Conservation (phyloP, 2,329 filamentous ascomycete genomes). For the Tympanopsis confertula region DNA sequence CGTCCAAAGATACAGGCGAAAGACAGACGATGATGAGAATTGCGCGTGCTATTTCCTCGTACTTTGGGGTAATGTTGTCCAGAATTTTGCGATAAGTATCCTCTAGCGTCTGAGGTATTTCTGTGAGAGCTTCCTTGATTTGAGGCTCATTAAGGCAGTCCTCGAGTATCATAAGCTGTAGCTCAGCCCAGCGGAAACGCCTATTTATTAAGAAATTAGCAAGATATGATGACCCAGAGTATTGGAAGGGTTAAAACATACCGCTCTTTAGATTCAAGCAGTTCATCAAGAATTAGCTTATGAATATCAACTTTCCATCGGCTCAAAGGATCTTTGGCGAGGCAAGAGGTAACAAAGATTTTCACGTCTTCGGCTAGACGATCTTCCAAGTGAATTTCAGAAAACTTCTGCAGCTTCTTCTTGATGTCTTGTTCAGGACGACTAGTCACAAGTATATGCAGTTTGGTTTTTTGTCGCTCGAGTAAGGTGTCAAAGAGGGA, state of each 20-base stretch:
- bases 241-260: neutral
- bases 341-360: neutral
- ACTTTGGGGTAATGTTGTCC: neutral
- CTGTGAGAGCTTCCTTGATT: neutral
- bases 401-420: neutral
- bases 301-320: neutral
- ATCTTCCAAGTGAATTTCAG: neutral
- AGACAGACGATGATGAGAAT: neutral
- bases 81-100: neutral
- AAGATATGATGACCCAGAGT: no score
- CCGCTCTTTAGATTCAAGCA: neutral
- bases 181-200: neutral
- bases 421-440: neutral
- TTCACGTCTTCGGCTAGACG: neutral
- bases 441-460: neutral
- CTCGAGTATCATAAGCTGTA: neutral
- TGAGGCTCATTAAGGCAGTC: neutral
- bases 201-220: neutral
- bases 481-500: neutral
- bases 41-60: neutral
- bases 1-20: neutral
- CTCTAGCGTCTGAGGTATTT: neutral
- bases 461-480: neutral
- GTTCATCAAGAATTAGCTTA: neutral
- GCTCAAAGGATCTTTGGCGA: neutral